Conservation (phyloP, 768 basidiomycete genomes). For the Phylloporus arenicola region DNA sequence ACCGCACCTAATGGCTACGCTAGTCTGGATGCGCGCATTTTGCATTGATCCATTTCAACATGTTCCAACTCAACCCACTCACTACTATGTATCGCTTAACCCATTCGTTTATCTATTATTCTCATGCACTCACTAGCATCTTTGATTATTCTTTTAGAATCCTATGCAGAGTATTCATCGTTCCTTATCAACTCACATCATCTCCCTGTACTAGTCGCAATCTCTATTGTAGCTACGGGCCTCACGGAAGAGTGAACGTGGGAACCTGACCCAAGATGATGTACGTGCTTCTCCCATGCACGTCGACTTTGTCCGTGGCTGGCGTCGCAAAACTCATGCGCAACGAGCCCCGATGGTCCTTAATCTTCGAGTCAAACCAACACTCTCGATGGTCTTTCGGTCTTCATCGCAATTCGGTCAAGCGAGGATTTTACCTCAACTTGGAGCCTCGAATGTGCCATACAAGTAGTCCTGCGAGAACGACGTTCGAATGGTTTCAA, state of each 20-base stretch:
- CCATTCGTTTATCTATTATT: neutral
- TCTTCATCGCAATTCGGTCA: too few species aligned
- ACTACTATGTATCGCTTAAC: constrained; percentile 6
- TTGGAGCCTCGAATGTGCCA: too few species aligned
- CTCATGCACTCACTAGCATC: neutral
- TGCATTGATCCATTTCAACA: neutral
- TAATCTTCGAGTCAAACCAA: too few species aligned
- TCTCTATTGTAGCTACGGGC: neutral
- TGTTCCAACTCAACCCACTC: neutral
- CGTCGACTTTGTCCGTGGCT: too few species aligned
- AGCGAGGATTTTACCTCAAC: too few species aligned
- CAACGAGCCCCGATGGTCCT: too few species aligned
- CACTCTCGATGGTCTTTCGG: too few species aligned
- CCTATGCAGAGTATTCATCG: neutral
- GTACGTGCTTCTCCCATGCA: too few species aligned
- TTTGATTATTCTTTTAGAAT: neutral
- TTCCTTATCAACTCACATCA: neutral
- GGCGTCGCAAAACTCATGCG: too few species aligned
- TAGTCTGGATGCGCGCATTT: neutral
- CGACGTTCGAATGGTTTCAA: too few species aligned
- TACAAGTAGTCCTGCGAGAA: too few species aligned
- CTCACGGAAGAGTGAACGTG: neutral
- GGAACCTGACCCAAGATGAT: too few species aligned
- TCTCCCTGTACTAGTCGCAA: neutral
- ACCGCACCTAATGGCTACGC: neutral